phyloP scores from a whole-genome alignment of 148 eudicot species.

The Rhododendron mucronatum region DNA sequence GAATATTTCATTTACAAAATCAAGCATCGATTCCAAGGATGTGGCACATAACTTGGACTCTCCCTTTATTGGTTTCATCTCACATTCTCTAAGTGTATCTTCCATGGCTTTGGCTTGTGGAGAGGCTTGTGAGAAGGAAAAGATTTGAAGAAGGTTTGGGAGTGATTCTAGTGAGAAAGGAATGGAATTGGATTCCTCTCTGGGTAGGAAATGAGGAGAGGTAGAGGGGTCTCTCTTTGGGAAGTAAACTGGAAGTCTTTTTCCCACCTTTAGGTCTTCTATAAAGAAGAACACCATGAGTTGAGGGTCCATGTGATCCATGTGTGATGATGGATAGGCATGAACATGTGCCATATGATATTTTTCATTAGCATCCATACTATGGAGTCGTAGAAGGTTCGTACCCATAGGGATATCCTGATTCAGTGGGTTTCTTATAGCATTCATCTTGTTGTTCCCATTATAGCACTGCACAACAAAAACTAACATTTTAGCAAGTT shows the following conservation, averaged over 20 bases:
- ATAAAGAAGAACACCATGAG: constrained; percentile 43
- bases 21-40: constrained; percentile 47
- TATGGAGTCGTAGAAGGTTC: constrained; percentile 11
- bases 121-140: constrained; percentile 21
- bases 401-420: background rate
- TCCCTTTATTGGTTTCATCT: constrained; percentile 23
- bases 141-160: constrained; percentile 24
- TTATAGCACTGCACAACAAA: too few relatives aligned
- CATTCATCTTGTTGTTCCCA: too few relatives aligned
- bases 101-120: constrained; percentile 36
- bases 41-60: constrained; percentile 42
- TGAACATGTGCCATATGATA: background rate
- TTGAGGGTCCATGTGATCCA: constrained; percentile 23
- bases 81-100: constrained; percentile 40
- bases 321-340: constrained; percentile 10
- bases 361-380: constrained; percentile 4
- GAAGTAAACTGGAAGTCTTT: constrained; percentile 42
- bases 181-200: constrained; percentile 44
- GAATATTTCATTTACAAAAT: constrained; percentile 12
- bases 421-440: background rate
- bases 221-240: constrained; percentile 32
- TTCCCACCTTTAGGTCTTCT: constrained; percentile 40
- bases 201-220: constrained; percentile 38
- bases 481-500: too few relatives aligned
- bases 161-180: constrained; percentile 47